Percentiles rank a stretch among this genome's conserved stretches.
Evolutionary conservation across 805 yeast species (phyloP).

Genomic region (Maudiozyma serrabonitensis): DNA sequence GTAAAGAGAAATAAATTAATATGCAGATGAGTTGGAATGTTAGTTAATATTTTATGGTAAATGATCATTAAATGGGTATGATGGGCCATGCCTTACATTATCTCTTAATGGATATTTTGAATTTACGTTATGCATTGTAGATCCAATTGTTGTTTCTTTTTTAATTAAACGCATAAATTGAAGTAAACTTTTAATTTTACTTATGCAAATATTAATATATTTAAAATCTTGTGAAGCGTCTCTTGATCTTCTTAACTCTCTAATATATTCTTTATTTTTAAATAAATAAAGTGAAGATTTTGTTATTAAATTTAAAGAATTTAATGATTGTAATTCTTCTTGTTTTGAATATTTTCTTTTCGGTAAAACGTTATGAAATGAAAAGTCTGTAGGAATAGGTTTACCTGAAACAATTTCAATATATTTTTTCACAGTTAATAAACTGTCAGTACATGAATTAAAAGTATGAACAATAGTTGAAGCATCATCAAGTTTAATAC

Average conservation of each 20-base stretch:
- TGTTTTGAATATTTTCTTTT: constrained; percentile 49
- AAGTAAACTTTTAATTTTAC: neutral
- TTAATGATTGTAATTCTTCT: constrained; percentile 48
- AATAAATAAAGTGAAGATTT: constrained; percentile 47
- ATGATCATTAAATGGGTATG: neutral
- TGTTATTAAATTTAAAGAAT: constrained; percentile 49
- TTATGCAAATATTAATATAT: neutral
- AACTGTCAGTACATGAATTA: constrained; percentile 29
- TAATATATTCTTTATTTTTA: neutral
- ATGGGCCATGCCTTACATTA: neutral
- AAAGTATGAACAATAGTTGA: constrained; percentile 44
- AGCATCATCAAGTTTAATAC: constrained; percentile 60
- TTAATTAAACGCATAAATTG: neutral
- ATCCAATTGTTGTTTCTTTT: neutral
- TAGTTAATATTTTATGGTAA: neutral
- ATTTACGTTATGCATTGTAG: neutral
- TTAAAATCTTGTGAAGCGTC: constrained; percentile 5
- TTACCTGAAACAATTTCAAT: constrained; percentile 28
- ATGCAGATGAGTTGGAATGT: too few species aligned
- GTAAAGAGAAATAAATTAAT: too few species aligned
- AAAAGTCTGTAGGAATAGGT: constrained; percentile 40
- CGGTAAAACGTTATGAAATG: constrained; percentile 45
- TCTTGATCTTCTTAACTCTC: constrained; percentile 17
- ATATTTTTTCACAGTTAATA: constrained; percentile 54
- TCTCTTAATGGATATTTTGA: neutral